These are phyloP conservation scores for Aureobasidium sp. DNA, from an alignment of 2,329 filamentous ascomycete species.

Conservation along the genomic window DNA sequence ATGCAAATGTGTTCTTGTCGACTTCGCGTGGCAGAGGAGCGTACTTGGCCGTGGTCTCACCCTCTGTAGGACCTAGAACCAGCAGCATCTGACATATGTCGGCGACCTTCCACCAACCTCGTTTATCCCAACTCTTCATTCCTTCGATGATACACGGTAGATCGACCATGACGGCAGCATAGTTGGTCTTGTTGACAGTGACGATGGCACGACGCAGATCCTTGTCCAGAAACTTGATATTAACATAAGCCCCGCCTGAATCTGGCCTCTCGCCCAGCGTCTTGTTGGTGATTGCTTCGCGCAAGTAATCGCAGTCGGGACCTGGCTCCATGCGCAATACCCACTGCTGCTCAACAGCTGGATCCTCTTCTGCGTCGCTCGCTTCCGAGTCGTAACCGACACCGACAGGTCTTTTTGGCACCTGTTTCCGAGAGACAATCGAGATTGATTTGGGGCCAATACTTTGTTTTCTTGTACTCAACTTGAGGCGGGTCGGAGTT, in stretches of 20 bases:
- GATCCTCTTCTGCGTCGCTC: slow-evolving; percentile 80
- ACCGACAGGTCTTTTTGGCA: slow-evolving; percentile 62
- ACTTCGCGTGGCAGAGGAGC: slow-evolving; percentile 63
- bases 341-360: slow-evolving; percentile 81
- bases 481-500: slow-evolving; percentile 3
- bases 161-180: slow-evolving; percentile 73
- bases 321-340: slow-evolving; percentile 82
- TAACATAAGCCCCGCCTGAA: slow-evolving; percentile 66
- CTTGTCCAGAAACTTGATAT: slow-evolving; percentile 67
- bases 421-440: slow-evolving; percentile 32
- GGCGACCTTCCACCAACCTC: slow-evolving; percentile 76
- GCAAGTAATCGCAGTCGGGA: slow-evolving; percentile 75
- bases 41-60: slow-evolving; percentile 41
- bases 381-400: slow-evolving; percentile 96
- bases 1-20: slow-evolving; percentile 58
- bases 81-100: slow-evolving; percentile 87
- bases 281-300: slow-evolving; percentile 65
- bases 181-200: slow-evolving; percentile 59
- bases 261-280: slow-evolving; percentile 60
- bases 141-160: slow-evolving; percentile 80
- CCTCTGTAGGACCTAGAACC: slow-evolving; percentile 60
- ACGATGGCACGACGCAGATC: slow-evolving; percentile 68
- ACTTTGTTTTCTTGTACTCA: slow-evolving; percentile 10
- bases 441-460: slow-evolving; percentile 19
- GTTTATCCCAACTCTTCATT: slow-evolving; percentile 90